These are phyloP conservation scores for Pelargonium cotyledonis DNA, from an alignment of 441 rosid species.

Conservation along the genomic window DNA sequence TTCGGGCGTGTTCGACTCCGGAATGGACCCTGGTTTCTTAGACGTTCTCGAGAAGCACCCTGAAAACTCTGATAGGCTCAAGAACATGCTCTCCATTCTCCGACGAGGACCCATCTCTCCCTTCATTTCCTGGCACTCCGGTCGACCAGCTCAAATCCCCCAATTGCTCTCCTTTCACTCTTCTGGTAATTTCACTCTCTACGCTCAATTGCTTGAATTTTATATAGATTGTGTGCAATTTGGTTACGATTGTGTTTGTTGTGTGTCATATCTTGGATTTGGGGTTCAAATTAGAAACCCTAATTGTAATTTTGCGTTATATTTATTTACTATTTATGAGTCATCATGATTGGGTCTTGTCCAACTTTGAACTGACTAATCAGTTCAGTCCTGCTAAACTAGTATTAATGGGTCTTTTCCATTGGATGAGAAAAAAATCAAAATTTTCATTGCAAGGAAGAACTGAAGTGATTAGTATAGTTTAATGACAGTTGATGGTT, in stretches of 20 bases:
- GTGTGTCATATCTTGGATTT: neutral
- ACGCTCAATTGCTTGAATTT: no score
- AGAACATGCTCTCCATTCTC: conserved; percentile 76
- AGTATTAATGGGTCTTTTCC: no score
- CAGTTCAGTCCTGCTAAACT: no score
- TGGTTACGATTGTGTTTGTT: neutral
- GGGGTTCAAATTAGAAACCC: neutral
- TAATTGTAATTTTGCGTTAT: no score
- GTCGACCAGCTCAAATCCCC: conserved; percentile 41
- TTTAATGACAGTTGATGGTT: no score
- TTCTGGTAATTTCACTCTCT: conserved; percentile 29
- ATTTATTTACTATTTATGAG: no score
- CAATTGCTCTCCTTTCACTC: conserved; percentile 71
- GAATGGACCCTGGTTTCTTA: conserved; percentile 59
- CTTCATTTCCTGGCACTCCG: conserved; percentile 56
- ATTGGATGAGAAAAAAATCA: no score
- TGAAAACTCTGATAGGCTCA: conserved; percentile 64
- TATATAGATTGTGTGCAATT: neutral
- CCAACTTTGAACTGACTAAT: no score
- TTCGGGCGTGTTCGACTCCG: conserved; percentile 61
- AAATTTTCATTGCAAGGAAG: no score
- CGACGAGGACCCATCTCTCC: conserved; percentile 67
- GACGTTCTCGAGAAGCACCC: conserved; percentile 80
- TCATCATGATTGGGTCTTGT: no score
- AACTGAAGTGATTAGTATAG: no score